Evolutionary conservation across 495 filamentous ascomycete species (phyloP), one percentile per base, ranked within the genome.

Genomic region (Lepraria neglecta): DNA sequence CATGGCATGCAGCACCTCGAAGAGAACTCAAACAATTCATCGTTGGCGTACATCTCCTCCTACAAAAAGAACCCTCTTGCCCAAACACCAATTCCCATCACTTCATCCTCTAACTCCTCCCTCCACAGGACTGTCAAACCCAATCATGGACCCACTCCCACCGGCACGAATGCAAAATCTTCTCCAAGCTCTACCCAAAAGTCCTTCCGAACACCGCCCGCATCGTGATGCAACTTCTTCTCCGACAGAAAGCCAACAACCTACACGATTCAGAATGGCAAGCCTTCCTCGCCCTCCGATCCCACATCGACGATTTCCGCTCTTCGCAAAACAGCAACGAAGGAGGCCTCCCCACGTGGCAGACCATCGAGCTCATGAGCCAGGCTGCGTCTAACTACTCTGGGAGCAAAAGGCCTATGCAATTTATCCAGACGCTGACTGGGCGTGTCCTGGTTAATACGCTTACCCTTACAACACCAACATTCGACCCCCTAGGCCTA

Each of bases 71-170:
- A 57, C 5, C 43, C 56, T 30, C 40, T 35, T 1, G 9, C 15
- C 17, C 38, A 10, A 44, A 57, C 53, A 0, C 58, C 17, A 46
- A 53, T 1, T 28, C 7, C 55, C 52, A 45, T 21, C 17, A 62
- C 30, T 44, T 63, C 45, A 10, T 53, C 24, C 28, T 58, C 53
- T 63, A 7, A 59, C n/a, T 21, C 21, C 19, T 6, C 1, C 17
- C 35, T 31, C 15, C 44, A 4, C 46, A 88, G 86, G 67, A 69
- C 3, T 89, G 86, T 66, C 86, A 88, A 75, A 66, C 73, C 15
- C 74, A 74, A 58, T 77, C 85, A 44, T 89, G 85, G 86, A 81
- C 78, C 56, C 71, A 74, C 24, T 68, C 71, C 6, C 86, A 89
- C 71, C 82, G 81, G 43, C 65, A 75, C 54, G 84, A 88, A 74